A percentile compares a stretch with the other conserved stretches of the same genome.
Conservation (phyloP, 1,139 yeast genomes). For the Geotrichum australiense region DNA sequence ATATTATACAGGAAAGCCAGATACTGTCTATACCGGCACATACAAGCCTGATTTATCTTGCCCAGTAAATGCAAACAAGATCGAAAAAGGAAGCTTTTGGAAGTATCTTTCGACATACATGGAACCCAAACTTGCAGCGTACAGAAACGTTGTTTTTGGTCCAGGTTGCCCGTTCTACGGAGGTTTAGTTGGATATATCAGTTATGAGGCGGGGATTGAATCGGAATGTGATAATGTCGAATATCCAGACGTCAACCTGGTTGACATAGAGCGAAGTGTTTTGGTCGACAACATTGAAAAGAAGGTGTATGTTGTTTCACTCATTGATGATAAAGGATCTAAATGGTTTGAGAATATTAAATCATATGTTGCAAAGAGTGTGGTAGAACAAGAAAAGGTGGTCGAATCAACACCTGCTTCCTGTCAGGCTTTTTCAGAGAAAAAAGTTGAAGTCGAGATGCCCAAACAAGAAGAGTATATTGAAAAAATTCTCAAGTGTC, state of each 20-base stretch:
- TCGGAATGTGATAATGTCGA: constrained; percentile 11
- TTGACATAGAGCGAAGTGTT: constrained; percentile 62
- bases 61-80: background rate
- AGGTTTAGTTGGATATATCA: constrained; percentile 76
- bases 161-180: constrained; percentile 68
- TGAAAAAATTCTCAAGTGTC: constrained; percentile 55
- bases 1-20: constrained; percentile 44
- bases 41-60: constrained; percentile 24
- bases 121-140: constrained; percentile 33
- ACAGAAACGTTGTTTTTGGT: constrained; percentile 20
- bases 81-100: constrained; percentile 39
- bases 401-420: constrained; percentile 19
- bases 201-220: constrained; percentile 55
- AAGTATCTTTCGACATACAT: constrained; percentile 45
- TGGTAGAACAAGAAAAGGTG: no score
- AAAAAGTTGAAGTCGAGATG: constrained; percentile 32
- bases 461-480: constrained; percentile 55
- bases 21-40: constrained; percentile 29
- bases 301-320: constrained; percentile 51
- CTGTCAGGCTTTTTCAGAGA: constrained; percentile 19
- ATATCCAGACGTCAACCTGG: constrained; percentile 66
- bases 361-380: no score
- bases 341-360: constrained; percentile 36
- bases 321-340: constrained; percentile 34
- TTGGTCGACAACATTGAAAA: constrained; percentile 46